phyloP scores from a whole-genome alignment of 2,329 filamentous ascomycete species.

The Chaetomiaceae sp. region DNA sequence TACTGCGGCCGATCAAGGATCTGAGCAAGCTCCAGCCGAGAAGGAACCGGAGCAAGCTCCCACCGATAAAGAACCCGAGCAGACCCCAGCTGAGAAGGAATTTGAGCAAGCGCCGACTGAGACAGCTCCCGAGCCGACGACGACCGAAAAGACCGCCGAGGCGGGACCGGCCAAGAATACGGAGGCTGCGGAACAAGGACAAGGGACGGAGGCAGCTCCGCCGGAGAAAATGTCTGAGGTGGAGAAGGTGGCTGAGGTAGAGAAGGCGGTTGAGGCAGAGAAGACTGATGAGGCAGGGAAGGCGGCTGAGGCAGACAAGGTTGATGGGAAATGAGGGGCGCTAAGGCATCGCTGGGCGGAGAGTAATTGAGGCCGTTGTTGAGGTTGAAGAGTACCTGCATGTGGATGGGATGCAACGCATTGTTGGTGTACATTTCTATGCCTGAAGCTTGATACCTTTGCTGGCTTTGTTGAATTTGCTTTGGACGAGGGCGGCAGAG shows the following conservation, averaged over 20 bases:
- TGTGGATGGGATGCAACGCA: background rate
- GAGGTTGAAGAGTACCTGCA: background rate
- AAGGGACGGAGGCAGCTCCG: too few species aligned
- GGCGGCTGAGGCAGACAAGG: background rate
- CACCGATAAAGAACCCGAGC: background rate
- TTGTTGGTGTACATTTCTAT: background rate
- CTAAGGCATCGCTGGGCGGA: too few species aligned
- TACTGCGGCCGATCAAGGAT: too few species aligned
- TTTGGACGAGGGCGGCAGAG: background rate
- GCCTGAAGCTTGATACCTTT: background rate
- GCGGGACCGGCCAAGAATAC: background rate
- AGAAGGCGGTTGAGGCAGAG: background rate
- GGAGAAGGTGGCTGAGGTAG: background rate
- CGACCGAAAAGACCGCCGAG: background rate
- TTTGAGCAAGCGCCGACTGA: background rate
- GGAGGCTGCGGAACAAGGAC: too few species aligned
- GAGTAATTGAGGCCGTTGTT: too few species aligned
- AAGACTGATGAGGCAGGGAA: background rate
- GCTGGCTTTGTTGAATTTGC: background rate
- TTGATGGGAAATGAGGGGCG: too few species aligned
- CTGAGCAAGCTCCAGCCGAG: background rate
- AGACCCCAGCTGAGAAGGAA: background rate
- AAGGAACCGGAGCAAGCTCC: background rate
- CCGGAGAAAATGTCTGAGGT: too few species aligned
- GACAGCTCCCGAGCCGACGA: background rate